phyloP scores from a whole-genome alignment of 2,329 filamentous ascomycete genomes.

The Rachicladosporium sp. region DNA sequence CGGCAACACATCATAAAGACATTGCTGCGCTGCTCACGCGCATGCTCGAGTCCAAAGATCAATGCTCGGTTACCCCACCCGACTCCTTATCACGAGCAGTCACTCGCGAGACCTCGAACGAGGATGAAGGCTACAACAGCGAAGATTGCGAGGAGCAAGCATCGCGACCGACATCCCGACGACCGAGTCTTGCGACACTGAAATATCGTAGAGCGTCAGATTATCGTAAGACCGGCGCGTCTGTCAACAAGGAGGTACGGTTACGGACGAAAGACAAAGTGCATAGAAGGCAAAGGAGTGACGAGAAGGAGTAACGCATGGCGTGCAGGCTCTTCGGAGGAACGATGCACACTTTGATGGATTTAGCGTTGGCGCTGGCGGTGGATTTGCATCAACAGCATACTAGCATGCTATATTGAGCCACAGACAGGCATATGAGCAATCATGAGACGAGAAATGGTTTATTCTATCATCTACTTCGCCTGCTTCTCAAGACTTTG shows the following conservation, averaged over 20 bases:
- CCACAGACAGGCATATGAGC: no score
- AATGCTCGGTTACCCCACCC: slow-evolving; percentile 24
- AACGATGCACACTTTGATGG: not conserved
- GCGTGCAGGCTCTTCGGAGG: no score
- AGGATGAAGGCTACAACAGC: slow-evolving; percentile 5
- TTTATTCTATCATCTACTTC: not conserved
- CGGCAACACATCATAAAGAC: slow-evolving; percentile 26
- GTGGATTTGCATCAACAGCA: not conserved
- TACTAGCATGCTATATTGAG: not conserved
- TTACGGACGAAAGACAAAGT: no score
- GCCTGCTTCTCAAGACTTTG: slow-evolving; percentile 13
- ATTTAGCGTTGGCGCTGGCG: not conserved
- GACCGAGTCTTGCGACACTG: not conserved
- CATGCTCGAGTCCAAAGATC: slow-evolving; percentile 30
- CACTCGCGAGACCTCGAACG: not conserved
- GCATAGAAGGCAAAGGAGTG: no score
- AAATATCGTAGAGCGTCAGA: no score
- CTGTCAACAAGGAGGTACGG: no score
- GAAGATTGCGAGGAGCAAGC: not conserved
- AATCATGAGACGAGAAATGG: not conserved
- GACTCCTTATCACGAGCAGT: slow-evolving; percentile 1
- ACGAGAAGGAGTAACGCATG: no score
- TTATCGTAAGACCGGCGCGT: no score
- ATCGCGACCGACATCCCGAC: not conserved
- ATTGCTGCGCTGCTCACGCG: slow-evolving; percentile 30